These are phyloP conservation scores for Erigeron canadensis DNA, from an alignment of 129 eudicot species.

Conservation along the genomic window DNA sequence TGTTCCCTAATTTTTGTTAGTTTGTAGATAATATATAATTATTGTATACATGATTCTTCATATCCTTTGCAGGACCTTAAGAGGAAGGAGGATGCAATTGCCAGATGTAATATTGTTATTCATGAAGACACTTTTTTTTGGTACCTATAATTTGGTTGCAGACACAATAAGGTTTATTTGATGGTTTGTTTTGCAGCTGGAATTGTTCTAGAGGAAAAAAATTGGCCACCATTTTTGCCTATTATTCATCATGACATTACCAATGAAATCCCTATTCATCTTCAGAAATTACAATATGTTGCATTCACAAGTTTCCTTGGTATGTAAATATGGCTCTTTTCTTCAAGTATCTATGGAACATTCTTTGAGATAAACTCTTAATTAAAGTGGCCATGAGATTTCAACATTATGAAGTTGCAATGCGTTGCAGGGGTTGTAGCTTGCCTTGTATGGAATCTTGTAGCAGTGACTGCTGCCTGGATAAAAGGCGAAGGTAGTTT, in stretches of 20 bases:
- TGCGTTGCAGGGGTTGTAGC: conserved; percentile 56
- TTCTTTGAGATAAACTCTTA: not conserved
- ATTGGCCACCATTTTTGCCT: conserved; percentile 95
- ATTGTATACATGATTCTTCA: conserved; percentile 2
- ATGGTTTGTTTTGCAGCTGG: conserved; percentile 68
- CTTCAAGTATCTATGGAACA: conserved; percentile 1
- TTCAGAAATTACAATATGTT: conserved; percentile 84
- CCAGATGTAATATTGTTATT: conserved; percentile 53
- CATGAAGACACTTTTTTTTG: not conserved
- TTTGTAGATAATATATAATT: not conserved
- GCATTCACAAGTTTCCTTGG: conserved; percentile 91
- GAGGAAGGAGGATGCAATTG: conserved; percentile 88
- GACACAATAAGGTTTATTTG: not conserved
- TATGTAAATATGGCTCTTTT: conserved; percentile 33
- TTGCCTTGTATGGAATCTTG: conserved; percentile 81
- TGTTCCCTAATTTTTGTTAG: conserved; percentile 3
- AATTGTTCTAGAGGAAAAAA: conserved; percentile 83
- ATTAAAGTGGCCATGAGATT: not conserved
- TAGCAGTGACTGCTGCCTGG: conserved; percentile 89
- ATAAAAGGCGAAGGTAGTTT: conserved; percentile 79
- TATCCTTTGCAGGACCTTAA: conserved; percentile 63
- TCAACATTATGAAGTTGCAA: not conserved
- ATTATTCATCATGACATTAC: conserved; percentile 92
- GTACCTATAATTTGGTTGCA: not conserved
- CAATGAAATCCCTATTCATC: conserved; percentile 91